Evolutionary conservation across 2,329 filamentous ascomycete genomes (phyloP).

Genomic region (Ophiostoma ips): DNA sequence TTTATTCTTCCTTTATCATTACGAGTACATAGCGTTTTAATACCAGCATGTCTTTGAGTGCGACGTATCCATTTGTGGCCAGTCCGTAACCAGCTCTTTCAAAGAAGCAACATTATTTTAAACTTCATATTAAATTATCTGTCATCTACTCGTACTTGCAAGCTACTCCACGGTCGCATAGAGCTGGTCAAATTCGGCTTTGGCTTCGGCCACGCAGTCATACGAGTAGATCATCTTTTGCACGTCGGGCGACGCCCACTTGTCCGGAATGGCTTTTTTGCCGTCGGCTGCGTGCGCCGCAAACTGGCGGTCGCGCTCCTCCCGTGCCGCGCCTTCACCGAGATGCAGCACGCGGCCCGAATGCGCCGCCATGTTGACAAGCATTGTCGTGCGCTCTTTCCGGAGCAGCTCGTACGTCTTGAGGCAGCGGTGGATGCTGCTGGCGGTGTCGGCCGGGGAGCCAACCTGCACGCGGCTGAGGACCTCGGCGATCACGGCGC

Average conservation of each 20-base stretch:
- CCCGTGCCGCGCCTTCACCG: slow-evolving; percentile 42
- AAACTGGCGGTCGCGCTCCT: slow-evolving; percentile 44
- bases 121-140: not conserved
- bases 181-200: slow-evolving; percentile 36
- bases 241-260: slow-evolving; percentile 57
- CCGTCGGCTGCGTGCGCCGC: slow-evolving; percentile 30
- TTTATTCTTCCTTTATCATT: no score
- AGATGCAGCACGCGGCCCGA: slow-evolving; percentile 42
- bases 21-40: no score
- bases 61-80: no score
- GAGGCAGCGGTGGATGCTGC: slow-evolving; percentile 33
- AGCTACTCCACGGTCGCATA: slow-evolving; percentile 20
- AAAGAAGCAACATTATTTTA: no score
- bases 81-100: no score
- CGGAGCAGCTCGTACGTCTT: slow-evolving; percentile 41
- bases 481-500: slow-evolving; percentile 42
- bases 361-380: slow-evolving; percentile 40
- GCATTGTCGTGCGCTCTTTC: slow-evolving; percentile 37
- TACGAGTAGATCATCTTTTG: slow-evolving; percentile 52
- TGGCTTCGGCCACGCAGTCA: slow-evolving; percentile 43
- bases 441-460: slow-evolving; percentile 8
- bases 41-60: not conserved
- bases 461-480: slow-evolving; percentile 24
- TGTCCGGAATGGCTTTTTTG: slow-evolving; percentile 44
- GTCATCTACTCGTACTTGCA: not conserved